Base-by-base conservation (phyloP, 2,329 filamentous ascomycete species). In the Epichloe sp. region DNA sequence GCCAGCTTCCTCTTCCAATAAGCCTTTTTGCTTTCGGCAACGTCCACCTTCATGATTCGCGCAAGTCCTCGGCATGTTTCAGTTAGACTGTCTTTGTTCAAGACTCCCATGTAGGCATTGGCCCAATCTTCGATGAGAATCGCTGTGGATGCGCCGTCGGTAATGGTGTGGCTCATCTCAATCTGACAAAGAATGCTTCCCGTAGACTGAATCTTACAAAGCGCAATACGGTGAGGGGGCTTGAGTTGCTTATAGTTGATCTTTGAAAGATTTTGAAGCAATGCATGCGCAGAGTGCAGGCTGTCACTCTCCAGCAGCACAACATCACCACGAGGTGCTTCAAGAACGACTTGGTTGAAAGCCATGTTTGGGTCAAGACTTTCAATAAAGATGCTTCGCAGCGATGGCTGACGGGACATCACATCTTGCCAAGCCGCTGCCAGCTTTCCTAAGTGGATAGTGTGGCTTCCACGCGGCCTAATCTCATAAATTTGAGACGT, bases 161-260 rank as follows among this genome's bases (percentile, higher is more conserved):
- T 61, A 12, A 68, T 49, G 2, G 62, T 59, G 46, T 68, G 67
- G 47, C 61, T 68, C 55, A 70, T 61, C 17, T 68, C 65, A 10
- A 70, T 50, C 26, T 58, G 57, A 52, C 60, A 60, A 40, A 55
- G 47, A 15, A 61, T 51, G 23, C 51, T 52, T 2, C 55, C 54
- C 7, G 41, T 31, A 23, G 46, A 12, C 1, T 8, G 21, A 17
- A 46, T 10, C 5, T 42, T 17, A n/a, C 49, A 50, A 14, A 50
- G 43, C 7, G 42, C 14, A 35, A 50, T 14, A 4, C 43, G 49
- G 21, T 50, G 49, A 23, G 49, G 49, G 17, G 49, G 49, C 15
- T 50, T 50, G 21, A 36, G 49, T 35, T 46, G 43, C 14, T 50
- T 43, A 10, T 50, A 46, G 7, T 50, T 46, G 1, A 50, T 17